Base-by-base conservation (phyloP, 305 asterid species). In the Ajuga reptans region DNA sequence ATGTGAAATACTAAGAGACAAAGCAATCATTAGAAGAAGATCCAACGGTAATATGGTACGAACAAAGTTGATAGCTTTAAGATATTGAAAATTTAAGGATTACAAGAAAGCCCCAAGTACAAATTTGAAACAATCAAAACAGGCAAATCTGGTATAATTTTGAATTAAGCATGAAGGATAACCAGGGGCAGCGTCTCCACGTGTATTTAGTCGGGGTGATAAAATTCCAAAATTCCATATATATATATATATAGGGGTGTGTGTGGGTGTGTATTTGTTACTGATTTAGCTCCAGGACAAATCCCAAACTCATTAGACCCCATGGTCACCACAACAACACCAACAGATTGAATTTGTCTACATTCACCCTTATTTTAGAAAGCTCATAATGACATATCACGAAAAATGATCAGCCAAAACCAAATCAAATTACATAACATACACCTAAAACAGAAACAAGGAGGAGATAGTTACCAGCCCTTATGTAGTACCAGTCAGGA, bases 401-500 rank as follows among this genome's bases (percentile, higher is more conserved):
- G n/a, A n/a, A 21, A 36, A 50, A 16, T 9, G 10, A 42, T 21
- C 15, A 10, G 21, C 39, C 8, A 36, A 2, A 37, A 57, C 61
- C 54, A 4, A 56, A 17, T 50, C 2, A 39, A 0, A 46, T 21
- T 31, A 41, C 15, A 65, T 14, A 29, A 43, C 11, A 4, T 2
- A 9, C 55, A 36, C 3, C 7, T 34, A 6, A 15, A 10, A 14
- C 37, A 45, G 53, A 51, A 2, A 14, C 18, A 11, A 7, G 34
- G 18, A 11, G 33, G 10, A 17, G 50, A 73, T 53, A 0, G 64
- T 78, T 83, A 83, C 88, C 88, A n/a, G 87, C 83, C 61, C 87
- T 75, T n/a, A 83, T 80, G 78, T 77, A 83, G 80, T 83, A 83
- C 87, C 85, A 83, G 47, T 83, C 88, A 1, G 84, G 81, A 66